These are phyloP conservation scores for Auxenochlorella pyrenoidosa DNA, from an alignment of 139 green algal genomes.

Conservation along the genomic window DNA sequence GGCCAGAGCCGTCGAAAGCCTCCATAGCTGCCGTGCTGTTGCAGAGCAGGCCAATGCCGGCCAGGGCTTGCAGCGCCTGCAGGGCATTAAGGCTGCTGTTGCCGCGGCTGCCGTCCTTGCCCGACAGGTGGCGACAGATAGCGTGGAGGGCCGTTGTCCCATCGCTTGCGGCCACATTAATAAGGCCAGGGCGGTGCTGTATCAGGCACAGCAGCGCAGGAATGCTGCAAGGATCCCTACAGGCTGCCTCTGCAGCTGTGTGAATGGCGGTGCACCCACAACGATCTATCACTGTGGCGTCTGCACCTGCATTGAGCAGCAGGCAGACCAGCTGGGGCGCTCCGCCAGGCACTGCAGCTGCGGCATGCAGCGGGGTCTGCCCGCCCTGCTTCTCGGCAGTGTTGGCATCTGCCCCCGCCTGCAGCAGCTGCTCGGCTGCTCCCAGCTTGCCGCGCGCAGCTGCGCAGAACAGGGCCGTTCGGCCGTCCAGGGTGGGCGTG, in stretches of 20 bases:
- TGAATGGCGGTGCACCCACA: not conserved
- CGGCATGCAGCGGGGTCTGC: not conserved
- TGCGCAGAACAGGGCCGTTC: not conserved
- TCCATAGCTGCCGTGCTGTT: not conserved
- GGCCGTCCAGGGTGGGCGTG: not conserved
- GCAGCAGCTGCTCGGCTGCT: not conserved
- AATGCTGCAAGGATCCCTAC: not conserved
- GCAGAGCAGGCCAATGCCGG: not conserved
- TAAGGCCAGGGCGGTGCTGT: not conserved
- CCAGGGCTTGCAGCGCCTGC: not conserved
- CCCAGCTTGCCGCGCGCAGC: not conserved
- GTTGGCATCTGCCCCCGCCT: not conserved
- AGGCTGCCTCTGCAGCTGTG: not conserved
- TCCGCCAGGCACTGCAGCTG: not conserved
- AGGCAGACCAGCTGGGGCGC: not conserved
- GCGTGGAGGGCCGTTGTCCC: not conserved
- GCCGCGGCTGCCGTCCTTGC: not conserved
- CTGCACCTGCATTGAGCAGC: slow-evolving; percentile 1
- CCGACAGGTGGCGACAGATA: not conserved
- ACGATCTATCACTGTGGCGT: not conserved
- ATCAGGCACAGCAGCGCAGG: not conserved
- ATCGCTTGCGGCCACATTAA: not conserved
- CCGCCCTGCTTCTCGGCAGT: not conserved
- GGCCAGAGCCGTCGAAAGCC: not conserved
- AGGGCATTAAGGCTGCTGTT: not conserved